Evolutionary conservation across 192 early-diverging fungal species (phyloP).

Genomic region (Pilobolus umbonatus): DNA sequence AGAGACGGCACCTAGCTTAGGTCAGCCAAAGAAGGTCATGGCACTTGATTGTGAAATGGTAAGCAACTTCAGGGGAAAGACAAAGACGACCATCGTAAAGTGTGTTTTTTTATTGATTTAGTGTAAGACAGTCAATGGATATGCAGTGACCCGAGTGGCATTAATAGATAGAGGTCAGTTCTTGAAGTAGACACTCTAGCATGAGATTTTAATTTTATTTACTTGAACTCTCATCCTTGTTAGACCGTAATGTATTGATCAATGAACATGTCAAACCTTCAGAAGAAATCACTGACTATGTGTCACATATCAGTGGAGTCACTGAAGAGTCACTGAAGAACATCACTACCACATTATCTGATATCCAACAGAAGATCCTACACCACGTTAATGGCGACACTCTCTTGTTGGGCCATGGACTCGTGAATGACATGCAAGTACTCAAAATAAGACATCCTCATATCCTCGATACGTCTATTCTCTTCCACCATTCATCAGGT

Average conservation of each 20-base stretch:
- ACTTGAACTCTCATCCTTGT: neutral
- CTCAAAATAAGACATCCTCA: conserved; percentile 52
- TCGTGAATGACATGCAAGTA: conserved; percentile 63
- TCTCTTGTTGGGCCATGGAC: conserved; percentile 49
- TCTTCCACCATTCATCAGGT: conserved; percentile 51
- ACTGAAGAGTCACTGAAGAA: conserved; percentile 35
- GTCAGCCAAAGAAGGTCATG: conserved; percentile 29
- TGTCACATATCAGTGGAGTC: conserved; percentile 54
- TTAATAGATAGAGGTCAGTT: conserved; percentile 34
- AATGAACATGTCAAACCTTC: conserved; percentile 49
- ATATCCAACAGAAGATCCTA: conserved; percentile 42
- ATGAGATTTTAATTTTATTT: neutral
- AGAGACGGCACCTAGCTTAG: conserved; percentile 25
- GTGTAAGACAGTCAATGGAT: conserved; percentile 23
- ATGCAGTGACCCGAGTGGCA: conserved; percentile 43
- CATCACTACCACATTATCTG: conserved; percentile 40
- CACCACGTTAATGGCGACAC: conserved; percentile 36
- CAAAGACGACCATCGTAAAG: neutral
- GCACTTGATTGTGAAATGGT: conserved; percentile 65
- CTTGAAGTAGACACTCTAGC: neutral
- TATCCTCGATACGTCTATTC: conserved; percentile 60
- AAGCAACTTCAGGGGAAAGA: neutral
- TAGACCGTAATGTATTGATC: conserved; percentile 30
- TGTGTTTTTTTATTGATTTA: neutral
- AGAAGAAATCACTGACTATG: conserved; percentile 47